Percentiles rank a stretch among this genome's conserved stretches.
These are phyloP conservation scores for Coelastrella sp. DNA, from an alignment of 139 green algal species.

Conservation along the genomic window DNA sequence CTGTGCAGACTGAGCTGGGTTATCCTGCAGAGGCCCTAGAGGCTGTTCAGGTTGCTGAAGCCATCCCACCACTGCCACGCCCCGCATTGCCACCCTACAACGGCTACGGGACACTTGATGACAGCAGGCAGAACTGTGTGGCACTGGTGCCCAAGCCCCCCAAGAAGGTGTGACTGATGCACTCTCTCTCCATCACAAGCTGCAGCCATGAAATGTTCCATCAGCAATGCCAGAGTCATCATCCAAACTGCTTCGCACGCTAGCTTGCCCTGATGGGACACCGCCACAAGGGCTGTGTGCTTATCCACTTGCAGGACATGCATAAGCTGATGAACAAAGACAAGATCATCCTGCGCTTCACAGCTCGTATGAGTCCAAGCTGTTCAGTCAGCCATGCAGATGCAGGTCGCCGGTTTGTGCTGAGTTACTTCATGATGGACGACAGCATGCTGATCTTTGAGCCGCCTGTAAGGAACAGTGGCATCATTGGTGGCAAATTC, in stretches of 20 bases:
- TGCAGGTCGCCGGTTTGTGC: slow-evolving; percentile 82
- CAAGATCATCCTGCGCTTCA: slow-evolving; percentile 88
- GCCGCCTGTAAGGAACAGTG: slow-evolving; percentile 84
- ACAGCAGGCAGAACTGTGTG: slow-evolving; percentile 89
- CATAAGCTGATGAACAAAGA: slow-evolving; percentile 93
- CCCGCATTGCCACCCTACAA: slow-evolving; percentile 83
- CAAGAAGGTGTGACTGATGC: slow-evolving; percentile 63
- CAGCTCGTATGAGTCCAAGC: slow-evolving; percentile 38
- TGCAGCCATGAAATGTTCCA: background rate
- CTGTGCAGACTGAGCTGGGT: slow-evolving; percentile 70
- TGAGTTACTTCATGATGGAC: slow-evolving; percentile 93
- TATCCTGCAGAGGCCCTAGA: slow-evolving; percentile 67
- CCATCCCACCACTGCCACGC: slow-evolving; percentile 50
- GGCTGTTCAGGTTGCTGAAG: slow-evolving; percentile 75
- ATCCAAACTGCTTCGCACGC: no score
- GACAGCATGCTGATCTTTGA: slow-evolving; percentile 90
- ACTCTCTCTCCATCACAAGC: no score
- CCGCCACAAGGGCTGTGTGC: no score
- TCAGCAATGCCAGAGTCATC: no score
- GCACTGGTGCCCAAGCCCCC: slow-evolving; percentile 81
- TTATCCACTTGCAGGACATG: slow-evolving; percentile 67
- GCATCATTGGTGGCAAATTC: slow-evolving; percentile 92
- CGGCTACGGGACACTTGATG: slow-evolving; percentile 85
- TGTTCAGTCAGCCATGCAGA: slow-evolving; percentile 45
- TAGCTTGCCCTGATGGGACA: no score